These are phyloP conservation scores for Alternaria sp. DNA, from an alignment of 2,329 filamentous ascomycete genomes.

Conservation along the genomic window DNA sequence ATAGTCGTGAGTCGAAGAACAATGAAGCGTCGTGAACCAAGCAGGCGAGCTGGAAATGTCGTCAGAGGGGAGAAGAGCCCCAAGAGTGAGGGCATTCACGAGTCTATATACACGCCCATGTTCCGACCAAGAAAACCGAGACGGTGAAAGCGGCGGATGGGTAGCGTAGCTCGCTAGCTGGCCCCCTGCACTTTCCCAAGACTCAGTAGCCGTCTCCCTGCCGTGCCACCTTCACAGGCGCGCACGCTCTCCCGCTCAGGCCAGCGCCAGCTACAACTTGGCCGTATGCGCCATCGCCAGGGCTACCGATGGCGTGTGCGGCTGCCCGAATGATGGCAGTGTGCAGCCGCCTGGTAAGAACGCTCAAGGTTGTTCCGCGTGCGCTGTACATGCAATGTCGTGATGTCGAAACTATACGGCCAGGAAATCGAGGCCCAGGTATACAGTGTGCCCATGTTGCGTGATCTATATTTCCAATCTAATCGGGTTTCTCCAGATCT, in stretches of 20 bases:
- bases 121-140: constrained; percentile 25
- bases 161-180: constrained; percentile 27
- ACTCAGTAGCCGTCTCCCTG: constrained; percentile 27
- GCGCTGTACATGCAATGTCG: background rate
- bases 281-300: constrained; percentile 6
- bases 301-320: constrained; percentile 15
- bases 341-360: background rate
- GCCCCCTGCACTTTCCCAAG: constrained; percentile 8
- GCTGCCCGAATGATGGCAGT: constrained; percentile 2
- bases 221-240: constrained; percentile 22
- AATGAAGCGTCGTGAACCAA: background rate
- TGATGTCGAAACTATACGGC: background rate
- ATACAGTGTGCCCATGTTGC: background rate
- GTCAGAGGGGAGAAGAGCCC: constrained; percentile 27
- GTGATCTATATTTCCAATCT: background rate
- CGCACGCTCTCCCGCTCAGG: constrained; percentile 10
- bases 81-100: constrained; percentile 20
- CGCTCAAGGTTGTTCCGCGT: background rate
- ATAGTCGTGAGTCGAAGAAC: background rate
- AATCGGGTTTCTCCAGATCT: background rate
- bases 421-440: background rate
- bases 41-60: constrained; percentile 10
- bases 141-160: constrained; percentile 35
- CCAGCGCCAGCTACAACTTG: constrained; percentile 12
- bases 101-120: constrained; percentile 28